A percentile compares a stretch with the other conserved stretches of the same genome.
Evolutionary conservation across 1,284 basidiomycete species (phyloP).

Genomic region (Vanrija pseudolonga): DNA sequence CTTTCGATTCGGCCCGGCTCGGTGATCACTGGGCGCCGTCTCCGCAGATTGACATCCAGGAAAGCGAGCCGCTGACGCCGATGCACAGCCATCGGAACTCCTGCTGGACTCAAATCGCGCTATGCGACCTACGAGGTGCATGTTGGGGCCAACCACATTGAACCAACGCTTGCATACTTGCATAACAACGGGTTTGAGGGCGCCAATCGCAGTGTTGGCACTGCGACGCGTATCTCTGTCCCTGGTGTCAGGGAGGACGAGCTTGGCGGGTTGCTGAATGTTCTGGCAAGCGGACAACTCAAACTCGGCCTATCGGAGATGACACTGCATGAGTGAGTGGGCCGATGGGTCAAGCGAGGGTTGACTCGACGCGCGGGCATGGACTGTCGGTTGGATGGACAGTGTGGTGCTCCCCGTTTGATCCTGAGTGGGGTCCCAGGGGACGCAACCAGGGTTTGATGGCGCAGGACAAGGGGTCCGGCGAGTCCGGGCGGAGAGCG

Average conservation of each 20-base stretch:
- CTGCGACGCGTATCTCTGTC: conserved; percentile 28
- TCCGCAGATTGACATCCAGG: too few relatives aligned
- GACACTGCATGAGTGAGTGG: conserved; percentile 36
- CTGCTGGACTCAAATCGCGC: conserved; percentile 59
- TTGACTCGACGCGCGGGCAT: too few relatives aligned
- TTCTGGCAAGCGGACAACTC: conserved; percentile 15
- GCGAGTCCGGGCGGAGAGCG: too few relatives aligned
- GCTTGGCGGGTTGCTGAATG: conserved; percentile 20
- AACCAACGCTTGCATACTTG: conserved; percentile 60
- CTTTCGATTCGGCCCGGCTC: too few relatives aligned
- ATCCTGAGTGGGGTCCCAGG: too few relatives aligned
- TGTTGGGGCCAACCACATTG: conserved; percentile 61
- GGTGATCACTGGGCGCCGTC: too few relatives aligned
- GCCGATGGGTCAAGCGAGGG: neutral
- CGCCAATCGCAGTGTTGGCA: conserved; percentile 21
- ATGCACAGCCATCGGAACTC: conserved; percentile 57
- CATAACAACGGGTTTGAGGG: conserved; percentile 60
- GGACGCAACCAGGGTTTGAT: neutral
- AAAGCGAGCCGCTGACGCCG: too few relatives aligned
- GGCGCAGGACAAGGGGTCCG: too few relatives aligned
- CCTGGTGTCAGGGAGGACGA: conserved; percentile 29
- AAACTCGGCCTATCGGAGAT: conserved; percentile 20
- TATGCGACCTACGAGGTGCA: conserved; percentile 75
- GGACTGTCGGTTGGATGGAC: too few relatives aligned
- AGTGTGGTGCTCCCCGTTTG: too few relatives aligned